phyloP scores from a whole-genome alignment of 1,139 yeast genomes.

The Kazachstania sp. region DNA sequence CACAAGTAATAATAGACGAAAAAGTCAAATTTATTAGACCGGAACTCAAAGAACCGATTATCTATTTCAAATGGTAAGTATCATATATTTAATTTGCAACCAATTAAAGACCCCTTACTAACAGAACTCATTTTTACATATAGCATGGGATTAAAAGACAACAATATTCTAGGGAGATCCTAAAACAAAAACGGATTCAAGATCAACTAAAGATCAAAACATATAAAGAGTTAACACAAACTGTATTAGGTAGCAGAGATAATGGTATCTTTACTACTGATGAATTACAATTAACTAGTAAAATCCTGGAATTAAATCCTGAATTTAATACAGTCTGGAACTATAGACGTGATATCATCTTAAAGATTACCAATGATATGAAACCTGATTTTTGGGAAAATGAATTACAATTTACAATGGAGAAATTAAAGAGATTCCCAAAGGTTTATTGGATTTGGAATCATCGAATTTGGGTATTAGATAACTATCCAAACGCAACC shows the following conservation, averaged over 20 bases:
- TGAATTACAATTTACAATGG: constrained; percentile 57
- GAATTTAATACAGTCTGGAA: constrained; percentile 92
- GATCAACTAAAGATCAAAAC: constrained; percentile 47
- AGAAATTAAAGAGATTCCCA: constrained; percentile 57
- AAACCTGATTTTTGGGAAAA: constrained; percentile 37
- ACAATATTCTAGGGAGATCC: constrained; percentile 49
- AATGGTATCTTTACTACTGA: constrained; percentile 32
- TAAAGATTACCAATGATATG: constrained; percentile 19
- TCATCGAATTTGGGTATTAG: constrained; percentile 79
- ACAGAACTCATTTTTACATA: neutral
- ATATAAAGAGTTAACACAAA: constrained; percentile 42
- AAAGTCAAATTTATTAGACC: too few relatives aligned
- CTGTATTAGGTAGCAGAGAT: constrained; percentile 37
- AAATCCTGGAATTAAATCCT: constrained; percentile 59
- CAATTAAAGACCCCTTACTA: neutral
- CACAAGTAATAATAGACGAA: too few relatives aligned
- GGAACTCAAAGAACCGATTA: too few relatives aligned
- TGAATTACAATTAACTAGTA: constrained; percentile 46
- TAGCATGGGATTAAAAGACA: constrained; percentile 67
- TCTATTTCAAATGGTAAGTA: too few relatives aligned
- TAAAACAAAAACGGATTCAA: constrained; percentile 43
- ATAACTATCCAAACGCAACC: constrained; percentile 40
- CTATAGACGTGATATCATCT: constrained; percentile 65
- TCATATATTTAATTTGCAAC: neutral
- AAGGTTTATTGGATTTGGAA: constrained; percentile 97